Conservation (phyloP, 2,329 filamentous ascomycete species). For the Paecilomyces formosus region DNA sequence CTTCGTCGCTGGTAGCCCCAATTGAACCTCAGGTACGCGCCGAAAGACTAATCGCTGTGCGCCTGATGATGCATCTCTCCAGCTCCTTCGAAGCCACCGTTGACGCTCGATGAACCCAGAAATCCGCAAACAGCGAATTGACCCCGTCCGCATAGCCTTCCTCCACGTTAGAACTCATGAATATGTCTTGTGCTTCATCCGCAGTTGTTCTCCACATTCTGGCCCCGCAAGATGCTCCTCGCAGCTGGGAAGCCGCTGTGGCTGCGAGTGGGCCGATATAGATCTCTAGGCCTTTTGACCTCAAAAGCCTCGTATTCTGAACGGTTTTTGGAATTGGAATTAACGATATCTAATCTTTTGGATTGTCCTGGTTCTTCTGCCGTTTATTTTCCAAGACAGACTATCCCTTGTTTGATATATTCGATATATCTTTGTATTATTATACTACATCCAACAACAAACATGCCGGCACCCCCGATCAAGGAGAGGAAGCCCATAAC, state of each 20-base stretch:
- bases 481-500: constrained; percentile 14
- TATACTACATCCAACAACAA: not conserved
- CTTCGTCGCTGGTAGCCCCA: not conserved
- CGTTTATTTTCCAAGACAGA: not conserved
- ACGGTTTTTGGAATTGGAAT: not conserved
- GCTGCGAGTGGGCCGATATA: not conserved
- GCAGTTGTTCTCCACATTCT: not conserved
- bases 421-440: not conserved
- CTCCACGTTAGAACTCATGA: not conserved
- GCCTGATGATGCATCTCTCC: not conserved
- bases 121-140: not conserved
- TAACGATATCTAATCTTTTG: not conserved
- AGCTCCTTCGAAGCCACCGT: not conserved
- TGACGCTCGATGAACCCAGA: not conserved
- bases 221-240: not conserved
- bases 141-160: not conserved
- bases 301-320: not conserved
- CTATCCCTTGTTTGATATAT: not conserved
- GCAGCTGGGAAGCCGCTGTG: not conserved
- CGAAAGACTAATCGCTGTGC: not conserved
- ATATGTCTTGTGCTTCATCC: not conserved
- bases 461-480: constrained; percentile 19
- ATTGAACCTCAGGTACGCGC: not conserved
- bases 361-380: not conserved
- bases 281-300: not conserved